Conservation (phyloP, 225 moss, liverwort and hornwort genomes). For the Polytrichum commune region DNA sequence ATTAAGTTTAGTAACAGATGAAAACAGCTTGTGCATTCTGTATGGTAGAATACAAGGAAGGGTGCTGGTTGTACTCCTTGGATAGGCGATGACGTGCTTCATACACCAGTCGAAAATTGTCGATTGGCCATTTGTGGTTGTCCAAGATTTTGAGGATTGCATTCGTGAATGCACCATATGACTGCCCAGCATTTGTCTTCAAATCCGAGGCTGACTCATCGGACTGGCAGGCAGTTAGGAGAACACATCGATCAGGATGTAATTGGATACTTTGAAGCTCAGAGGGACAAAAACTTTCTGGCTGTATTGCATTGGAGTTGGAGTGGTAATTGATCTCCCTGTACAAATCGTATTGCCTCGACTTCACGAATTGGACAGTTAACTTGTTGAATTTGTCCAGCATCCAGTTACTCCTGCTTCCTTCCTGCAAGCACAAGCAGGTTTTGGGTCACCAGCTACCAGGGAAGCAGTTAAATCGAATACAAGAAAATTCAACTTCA, state of each 20-base stretch:
- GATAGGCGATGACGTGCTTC: slow-evolving; percentile 15
- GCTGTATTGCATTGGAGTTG: not conserved
- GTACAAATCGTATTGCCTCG: slow-evolving; percentile 28
- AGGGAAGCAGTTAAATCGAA: no score
- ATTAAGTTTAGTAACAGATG: slow-evolving; percentile 9
- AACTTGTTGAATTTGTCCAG: slow-evolving; percentile 38
- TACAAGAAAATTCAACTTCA: no score
- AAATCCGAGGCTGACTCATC: slow-evolving; percentile 15
- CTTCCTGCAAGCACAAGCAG: slow-evolving; percentile 6
- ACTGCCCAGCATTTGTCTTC: slow-evolving; percentile 13
- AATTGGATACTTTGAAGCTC: slow-evolving; percentile 5
- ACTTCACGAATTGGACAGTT: slow-evolving; percentile 50
- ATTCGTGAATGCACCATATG: slow-evolving; percentile 15
- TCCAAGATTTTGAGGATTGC: slow-evolving; percentile 16
- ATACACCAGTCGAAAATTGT: slow-evolving; percentile 15
- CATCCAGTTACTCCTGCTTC: slow-evolving; percentile 10
- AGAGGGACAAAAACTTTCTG: not conserved
- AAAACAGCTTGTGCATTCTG: slow-evolving; percentile 10
- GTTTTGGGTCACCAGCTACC: no score
- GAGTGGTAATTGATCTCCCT: not conserved
- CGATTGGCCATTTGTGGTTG: slow-evolving; percentile 8
- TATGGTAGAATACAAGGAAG: slow-evolving; percentile 15
- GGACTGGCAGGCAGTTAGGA: slow-evolving; percentile 25
- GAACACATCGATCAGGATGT: slow-evolving; percentile 18
- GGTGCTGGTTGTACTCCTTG: slow-evolving; percentile 17